These are phyloP conservation scores for Pseudocercospora fuligena DNA, from an alignment of 2,329 filamentous ascomycete genomes.

Conservation along the genomic window DNA sequence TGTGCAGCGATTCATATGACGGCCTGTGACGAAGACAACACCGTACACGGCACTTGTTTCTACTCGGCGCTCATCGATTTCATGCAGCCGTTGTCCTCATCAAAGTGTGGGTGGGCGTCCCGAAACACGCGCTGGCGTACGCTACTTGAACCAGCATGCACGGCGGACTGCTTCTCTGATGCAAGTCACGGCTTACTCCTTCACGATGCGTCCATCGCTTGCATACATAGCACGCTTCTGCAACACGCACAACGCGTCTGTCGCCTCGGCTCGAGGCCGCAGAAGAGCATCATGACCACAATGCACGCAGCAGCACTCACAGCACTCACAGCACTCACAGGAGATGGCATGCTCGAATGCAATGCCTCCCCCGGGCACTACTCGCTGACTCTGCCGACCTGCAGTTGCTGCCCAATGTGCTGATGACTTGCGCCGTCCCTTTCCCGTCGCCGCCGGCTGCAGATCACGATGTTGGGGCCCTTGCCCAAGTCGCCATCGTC, in stretches of 20 bases:
- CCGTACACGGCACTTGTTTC: constrained; percentile 9
- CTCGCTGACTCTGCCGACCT: neutral
- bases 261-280: neutral
- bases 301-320: neutral
- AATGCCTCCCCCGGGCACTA: neutral
- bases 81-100: constrained; percentile 5
- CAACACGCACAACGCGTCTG: neutral
- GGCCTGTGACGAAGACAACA: constrained; percentile 4
- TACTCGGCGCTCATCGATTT: neutral
- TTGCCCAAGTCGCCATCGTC: constrained; percentile 9
- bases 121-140: constrained; percentile 2
- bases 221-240: neutral
- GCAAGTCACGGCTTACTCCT: neutral
- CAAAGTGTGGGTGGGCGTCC: neutral
- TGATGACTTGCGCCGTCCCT: constrained; percentile 10
- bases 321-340: neutral
- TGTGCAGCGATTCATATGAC: neutral
- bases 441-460: constrained; percentile 11
- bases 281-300: neutral
- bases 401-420: constrained; percentile 9
- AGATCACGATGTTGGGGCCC: constrained; percentile 11
- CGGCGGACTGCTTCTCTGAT: neutral
- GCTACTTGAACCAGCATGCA: neutral
- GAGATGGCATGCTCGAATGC: too few species aligned
- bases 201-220: neutral